Evolutionary conservation across 495 filamentous ascomycete genomes (phyloP).

Genomic region (Cercophora sp.): DNA sequence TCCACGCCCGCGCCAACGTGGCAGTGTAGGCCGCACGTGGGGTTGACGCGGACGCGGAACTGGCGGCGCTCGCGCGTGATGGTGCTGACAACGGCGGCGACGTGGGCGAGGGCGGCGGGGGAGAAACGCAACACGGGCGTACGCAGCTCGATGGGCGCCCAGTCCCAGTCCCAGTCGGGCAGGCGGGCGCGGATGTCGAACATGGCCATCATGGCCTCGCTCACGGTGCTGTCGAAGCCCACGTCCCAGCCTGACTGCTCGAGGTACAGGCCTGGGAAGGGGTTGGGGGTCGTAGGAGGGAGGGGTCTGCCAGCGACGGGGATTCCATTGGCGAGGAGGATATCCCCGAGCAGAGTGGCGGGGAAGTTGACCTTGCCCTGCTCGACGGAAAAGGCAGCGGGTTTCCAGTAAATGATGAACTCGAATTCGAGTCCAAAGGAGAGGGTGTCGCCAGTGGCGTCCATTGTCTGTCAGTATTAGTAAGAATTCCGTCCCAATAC

Average conservation of each 20-base stretch:
- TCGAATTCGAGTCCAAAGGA: constrained; percentile 26
- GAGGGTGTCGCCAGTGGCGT: too few relatives aligned
- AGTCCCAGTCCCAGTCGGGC: too few relatives aligned
- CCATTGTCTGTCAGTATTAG: too few relatives aligned
- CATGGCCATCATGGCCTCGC: not conserved
- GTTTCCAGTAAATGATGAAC: constrained; percentile 14
- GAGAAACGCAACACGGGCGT: not conserved
- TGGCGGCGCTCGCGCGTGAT: not conserved
- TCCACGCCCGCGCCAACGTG: not conserved
- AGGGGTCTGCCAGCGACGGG: not conserved
- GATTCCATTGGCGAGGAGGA: not conserved
- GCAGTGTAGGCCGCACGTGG: not conserved
- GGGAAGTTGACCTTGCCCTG: not conserved
- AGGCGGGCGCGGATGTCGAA: not conserved
- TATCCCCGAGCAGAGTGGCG: not conserved
- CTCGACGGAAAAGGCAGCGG: not conserved
- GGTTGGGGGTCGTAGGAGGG: not conserved
- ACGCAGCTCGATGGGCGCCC: not conserved
- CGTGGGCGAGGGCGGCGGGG: not conserved
- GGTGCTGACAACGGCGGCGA: not conserved
- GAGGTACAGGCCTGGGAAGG: not conserved
- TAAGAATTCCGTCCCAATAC: too few relatives aligned
- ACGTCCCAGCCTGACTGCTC: not conserved
- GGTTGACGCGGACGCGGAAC: not conserved
- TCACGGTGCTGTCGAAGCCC: not conserved